A percentile compares a stretch with the other conserved stretches of the same genome.
Evolutionary conservation across 345 rosid genomes (phyloP).

Genomic region (Syzygium aqueum): DNA sequence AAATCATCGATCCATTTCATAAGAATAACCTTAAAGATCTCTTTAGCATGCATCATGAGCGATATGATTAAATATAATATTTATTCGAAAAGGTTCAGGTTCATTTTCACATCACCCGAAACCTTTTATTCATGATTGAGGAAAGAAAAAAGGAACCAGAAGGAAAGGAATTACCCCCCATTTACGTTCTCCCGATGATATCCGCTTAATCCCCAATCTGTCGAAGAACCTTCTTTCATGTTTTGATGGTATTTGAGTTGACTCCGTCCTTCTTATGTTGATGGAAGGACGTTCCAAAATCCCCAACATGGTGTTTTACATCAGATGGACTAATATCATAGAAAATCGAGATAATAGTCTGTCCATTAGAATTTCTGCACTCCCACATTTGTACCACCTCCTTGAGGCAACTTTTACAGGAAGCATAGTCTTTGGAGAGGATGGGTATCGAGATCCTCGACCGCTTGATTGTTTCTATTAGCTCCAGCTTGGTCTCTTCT

Average conservation of each 20-base stretch:
- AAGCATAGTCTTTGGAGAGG: background rate
- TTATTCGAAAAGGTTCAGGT: background rate
- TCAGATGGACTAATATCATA: background rate
- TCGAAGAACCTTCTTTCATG: background rate
- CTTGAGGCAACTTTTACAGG: background rate
- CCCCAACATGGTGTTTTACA: background rate
- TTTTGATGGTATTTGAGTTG: background rate
- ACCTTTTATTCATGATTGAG: background rate
- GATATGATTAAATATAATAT: background rate
- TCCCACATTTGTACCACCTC: background rate
- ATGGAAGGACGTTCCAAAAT: background rate
- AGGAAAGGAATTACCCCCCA: too few relatives aligned
- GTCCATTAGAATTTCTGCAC: background rate
- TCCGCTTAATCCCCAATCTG: background rate
- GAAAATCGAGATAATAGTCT: background rate
- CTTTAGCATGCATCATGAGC: background rate
- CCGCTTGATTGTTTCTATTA: rapidly evolving
- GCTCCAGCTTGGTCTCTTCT: background rate
- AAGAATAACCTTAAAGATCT: background rate
- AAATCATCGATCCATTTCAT: background rate
- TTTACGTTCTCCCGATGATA: background rate
- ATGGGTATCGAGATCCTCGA: background rate
- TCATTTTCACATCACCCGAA: background rate
- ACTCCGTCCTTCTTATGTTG: background rate
- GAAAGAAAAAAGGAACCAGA: background rate